These are phyloP conservation scores for Gracilaria domingensis DNA, from an alignment of 23 red algal species.

Conservation along the genomic window DNA sequence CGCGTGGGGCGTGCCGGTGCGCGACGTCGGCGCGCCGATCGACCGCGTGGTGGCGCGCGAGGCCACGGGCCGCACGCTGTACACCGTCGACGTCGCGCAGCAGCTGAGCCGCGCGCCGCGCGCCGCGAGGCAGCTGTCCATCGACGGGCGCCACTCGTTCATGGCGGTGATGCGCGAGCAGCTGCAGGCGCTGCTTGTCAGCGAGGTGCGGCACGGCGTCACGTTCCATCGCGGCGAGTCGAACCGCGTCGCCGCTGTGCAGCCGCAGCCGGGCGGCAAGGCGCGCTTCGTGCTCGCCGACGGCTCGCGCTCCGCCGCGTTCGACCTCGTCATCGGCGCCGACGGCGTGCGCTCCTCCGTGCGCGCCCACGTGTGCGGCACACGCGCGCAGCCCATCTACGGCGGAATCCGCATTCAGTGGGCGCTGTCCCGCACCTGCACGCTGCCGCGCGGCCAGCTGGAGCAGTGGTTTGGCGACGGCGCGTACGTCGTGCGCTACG, in stretches of 20 bases:
- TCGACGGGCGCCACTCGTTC: constrained; percentile 15
- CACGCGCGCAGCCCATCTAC: constrained; percentile 26
- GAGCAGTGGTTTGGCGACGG: constrained; percentile 85
- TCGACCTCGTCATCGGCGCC: constrained; percentile 71
- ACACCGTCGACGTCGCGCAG: constrained; percentile 44
- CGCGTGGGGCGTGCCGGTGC: constrained; percentile 23
- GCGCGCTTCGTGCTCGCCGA: constrained; percentile 13
- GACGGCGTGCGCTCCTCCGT: constrained; percentile 68
- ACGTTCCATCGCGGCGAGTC: constrained; percentile 31
- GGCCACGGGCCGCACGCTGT: not conserved
- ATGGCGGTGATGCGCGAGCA: constrained; percentile 65
- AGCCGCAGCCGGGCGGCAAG: not conserved
- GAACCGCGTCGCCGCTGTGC: constrained; percentile 23
- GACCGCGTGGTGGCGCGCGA: constrained; percentile 51
- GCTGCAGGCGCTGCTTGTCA: constrained; percentile 15
- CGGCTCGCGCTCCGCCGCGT: constrained; percentile 12
- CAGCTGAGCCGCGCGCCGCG: not conserved
- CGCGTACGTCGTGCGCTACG: constrained; percentile 68
- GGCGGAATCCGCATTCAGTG: constrained; percentile 66
- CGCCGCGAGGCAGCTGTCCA: constrained; percentile 11
- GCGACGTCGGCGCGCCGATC: not conserved
- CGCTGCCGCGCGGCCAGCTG: not conserved
- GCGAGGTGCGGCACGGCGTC: constrained; percentile 17
- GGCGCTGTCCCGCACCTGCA: constrained; percentile 12
- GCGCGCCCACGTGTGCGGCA: constrained; percentile 1